phyloP scores from a whole-genome alignment of 495 filamentous ascomycete genomes.

The Penicillium lividum region DNA sequence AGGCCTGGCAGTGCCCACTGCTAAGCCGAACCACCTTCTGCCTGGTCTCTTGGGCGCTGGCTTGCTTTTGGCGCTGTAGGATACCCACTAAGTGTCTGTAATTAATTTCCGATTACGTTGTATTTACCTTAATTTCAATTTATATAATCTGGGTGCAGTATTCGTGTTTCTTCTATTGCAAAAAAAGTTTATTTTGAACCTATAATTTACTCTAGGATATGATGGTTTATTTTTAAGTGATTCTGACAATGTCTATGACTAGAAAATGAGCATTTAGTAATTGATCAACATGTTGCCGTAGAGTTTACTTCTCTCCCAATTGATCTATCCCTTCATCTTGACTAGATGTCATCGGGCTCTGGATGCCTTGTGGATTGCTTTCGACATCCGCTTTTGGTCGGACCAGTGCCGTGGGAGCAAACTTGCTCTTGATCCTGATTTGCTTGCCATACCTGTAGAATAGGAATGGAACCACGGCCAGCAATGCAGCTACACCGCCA shows the following conservation, averaged over 20 bases:
- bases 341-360: background rate
- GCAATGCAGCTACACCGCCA: slow-evolving; percentile 42
- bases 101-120: too few relatives aligned
- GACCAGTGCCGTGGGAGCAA: slow-evolving; percentile 29
- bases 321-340: background rate
- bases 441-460: slow-evolving; percentile 53
- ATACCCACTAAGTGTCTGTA: background rate
- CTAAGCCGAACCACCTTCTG: slow-evolving; percentile 22
- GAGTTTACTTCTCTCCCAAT: background rate
- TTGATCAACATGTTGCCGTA: too few relatives aligned
- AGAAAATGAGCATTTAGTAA: too few relatives aligned
- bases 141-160: too few relatives aligned
- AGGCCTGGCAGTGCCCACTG: slow-evolving; percentile 22
- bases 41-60: slow-evolving; percentile 26
- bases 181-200: too few relatives aligned
- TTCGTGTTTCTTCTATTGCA: too few relatives aligned
- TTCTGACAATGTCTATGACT: too few relatives aligned
- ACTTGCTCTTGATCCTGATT: slow-evolving; percentile 41
- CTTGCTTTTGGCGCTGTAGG: slow-evolving; percentile 22
- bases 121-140: too few relatives aligned
- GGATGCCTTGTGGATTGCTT: background rate
- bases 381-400: background rate
- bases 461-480: slow-evolving; percentile 50
- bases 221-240: too few relatives aligned
- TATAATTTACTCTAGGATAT: too few relatives aligned